Base-by-base conservation (phyloP, 2,329 filamentous ascomycete species). In the Passalora sequoiae region DNA sequence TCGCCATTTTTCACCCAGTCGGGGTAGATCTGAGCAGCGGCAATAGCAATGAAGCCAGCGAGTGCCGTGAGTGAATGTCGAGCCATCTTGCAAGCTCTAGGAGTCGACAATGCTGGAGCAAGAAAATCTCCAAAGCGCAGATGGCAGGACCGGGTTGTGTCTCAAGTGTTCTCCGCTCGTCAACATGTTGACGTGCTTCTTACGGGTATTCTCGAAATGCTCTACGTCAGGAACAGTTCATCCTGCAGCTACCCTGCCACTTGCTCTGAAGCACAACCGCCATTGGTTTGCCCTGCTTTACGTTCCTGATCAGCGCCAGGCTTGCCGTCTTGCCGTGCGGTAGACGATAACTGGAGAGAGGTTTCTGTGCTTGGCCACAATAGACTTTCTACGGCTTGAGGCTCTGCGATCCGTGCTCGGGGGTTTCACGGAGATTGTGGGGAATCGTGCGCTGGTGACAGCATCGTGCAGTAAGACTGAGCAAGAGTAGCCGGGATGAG, bases 1-100 rank as follows among this genome's bases (percentile, higher is more conserved):
- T 32, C 41, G 9, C 38, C 38, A n/a, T 40, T 16, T 16, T 40
- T 31, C 15, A 13, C 38, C 38, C 38, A 40, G 20, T 40, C 28
- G 6, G 36, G 36, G 13, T 27, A 22, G n/a, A 38, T 15, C 22
- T 38, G 36, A 38, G 36, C 36, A 20, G 19, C 15, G 7, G 22
- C 36, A 17, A 38, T 29, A 9, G 36, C 21, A 24, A 21, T 38
- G 36, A 29, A 29, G 25, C 22, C 21, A 16, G 22, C 36, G 21
- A 38, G 36, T 4, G 36, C 19, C 6, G 22, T 12, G 3, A 38
- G 7, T 15, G 22, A 4, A 15, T 19, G 16, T 7, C 2, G 10
- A 2, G 17, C 16, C 36, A 38, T 38, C 22, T 38, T 38, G 36
- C 15, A 17, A 17, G 4, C 19, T 9, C 13, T n/a, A n/a, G n/a